Base-by-base conservation (phyloP, 345 rosid species). In the Arabis hirsuta region DNA sequence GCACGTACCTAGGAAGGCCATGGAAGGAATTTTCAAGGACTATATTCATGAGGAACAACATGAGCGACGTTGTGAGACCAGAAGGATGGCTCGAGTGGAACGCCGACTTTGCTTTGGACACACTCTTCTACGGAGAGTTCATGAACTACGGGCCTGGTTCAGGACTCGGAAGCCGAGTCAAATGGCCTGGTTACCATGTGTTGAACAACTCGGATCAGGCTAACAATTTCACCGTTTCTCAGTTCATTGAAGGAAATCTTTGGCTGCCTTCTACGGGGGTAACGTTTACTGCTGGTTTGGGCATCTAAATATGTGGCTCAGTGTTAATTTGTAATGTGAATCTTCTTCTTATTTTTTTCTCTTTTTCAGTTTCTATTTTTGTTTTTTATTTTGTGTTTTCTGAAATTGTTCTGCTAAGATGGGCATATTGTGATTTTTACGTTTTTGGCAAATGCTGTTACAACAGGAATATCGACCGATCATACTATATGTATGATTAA, bases 31-130 rank as follows among this genome's bases (percentile, higher is more conserved):
- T 73, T 54, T 91, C 99, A 5, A 88, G 99, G 78, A 84, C 99
- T 4, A 41, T 95, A 4, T 64, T 95, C 73, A 83, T 95, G 84
- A 86, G 88, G 62, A 84, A 96, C 2, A 83, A 81, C 62, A 69
- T 95, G 46, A 80, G 79, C 52, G 59, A 80, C 38, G 82, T 68
- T 4, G 81, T 95, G 29, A 82, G 84, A 53, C 96, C 99, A 0
- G 85, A 83, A 31, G 99, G 99, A 12, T 95, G 96, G 96, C 83
- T 91, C 0, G 88, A 88, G 79, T 90, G 96, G 97, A 80, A 88
- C 48, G 83, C 79, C 7, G 66, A 73, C 19, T 78, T 82, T 39
- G 91, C 86, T n/a, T 69, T 91, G 51, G 84, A 79, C 62, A 84
- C 98, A 3, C 76, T 91, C 55, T 88, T 75, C 51, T 95, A 90